A percentile compares a stretch with the other conserved stretches of the same genome.
Evolutionary conservation across 495 filamentous ascomycete species (phyloP).

Genomic region (Rostrohypoxylon terebratum): DNA sequence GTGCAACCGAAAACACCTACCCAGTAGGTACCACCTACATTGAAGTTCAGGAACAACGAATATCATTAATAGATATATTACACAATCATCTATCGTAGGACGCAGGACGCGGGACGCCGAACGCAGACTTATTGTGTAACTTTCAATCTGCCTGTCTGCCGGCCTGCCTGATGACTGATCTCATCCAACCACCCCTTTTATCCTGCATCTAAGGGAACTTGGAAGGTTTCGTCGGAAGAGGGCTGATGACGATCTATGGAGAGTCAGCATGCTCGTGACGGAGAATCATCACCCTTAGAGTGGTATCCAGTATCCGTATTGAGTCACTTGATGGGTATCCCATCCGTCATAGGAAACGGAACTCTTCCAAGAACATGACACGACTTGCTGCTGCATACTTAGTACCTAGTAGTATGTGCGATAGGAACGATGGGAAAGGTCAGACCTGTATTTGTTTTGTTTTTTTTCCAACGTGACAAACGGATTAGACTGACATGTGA

Average conservation of each 20-base stretch:
- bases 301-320: constrained; percentile 24
- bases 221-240: constrained; percentile 16
- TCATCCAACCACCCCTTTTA: constrained; percentile 46
- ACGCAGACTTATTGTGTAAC: constrained; percentile 32
- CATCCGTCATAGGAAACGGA: constrained; percentile 23
- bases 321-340: constrained; percentile 39
- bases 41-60: constrained; percentile 38
- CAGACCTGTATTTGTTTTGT: constrained; percentile 32
- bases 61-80: constrained; percentile 44
- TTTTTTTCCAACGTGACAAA: constrained; percentile 39
- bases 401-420: constrained; percentile 18
- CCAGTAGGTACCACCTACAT: constrained; percentile 24
- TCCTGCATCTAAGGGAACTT: constrained; percentile 23
- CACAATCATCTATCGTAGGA: constrained; percentile 30
- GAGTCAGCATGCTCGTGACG: constrained; percentile 40
- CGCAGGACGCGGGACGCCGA: constrained; percentile 26
- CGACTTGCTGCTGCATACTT: constrained; percentile 7
- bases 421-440: constrained; percentile 30
- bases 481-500: constrained; percentile 43
- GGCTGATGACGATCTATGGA: constrained; percentile 42
- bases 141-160: constrained; percentile 13
- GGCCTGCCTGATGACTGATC: constrained; percentile 38
- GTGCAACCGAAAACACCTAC: constrained; percentile 14
- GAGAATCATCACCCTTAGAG: constrained; percentile 19
- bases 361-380: constrained; percentile 31